Conservation (phyloP, 2,329 filamentous ascomycete species). For the Beauveria australis region DNA sequence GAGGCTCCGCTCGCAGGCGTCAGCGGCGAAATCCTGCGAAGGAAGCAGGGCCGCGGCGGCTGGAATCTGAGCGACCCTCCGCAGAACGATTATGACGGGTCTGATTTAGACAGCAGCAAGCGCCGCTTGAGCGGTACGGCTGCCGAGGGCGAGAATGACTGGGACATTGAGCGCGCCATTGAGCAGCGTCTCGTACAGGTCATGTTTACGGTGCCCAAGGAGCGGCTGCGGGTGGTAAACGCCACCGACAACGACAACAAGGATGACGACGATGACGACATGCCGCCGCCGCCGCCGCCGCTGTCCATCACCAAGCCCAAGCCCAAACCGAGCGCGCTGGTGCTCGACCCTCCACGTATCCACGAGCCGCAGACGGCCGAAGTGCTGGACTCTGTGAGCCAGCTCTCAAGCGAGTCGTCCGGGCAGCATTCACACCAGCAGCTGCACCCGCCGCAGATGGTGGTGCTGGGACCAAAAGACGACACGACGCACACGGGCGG, state of each 20-base stretch:
- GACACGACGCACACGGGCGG: background rate
- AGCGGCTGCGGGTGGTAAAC: constrained; percentile 84
- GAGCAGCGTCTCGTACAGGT: constrained; percentile 67
- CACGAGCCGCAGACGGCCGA: constrained; percentile 26
- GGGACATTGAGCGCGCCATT: constrained; percentile 68
- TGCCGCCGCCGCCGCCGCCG: background rate
- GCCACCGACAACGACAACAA: constrained; percentile 41
- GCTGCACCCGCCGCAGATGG: background rate
- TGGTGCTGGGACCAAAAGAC: background rate
- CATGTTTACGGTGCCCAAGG: constrained; percentile 90
- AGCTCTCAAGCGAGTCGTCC: constrained; percentile 9
- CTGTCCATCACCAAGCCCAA: background rate
- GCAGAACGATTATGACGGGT: background rate
- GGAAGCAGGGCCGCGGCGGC: constrained; percentile 47
- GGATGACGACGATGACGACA: constrained; percentile 19
- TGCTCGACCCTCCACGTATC: constrained; percentile 1
- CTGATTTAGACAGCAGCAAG: constrained; percentile 9
- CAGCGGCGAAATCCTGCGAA: constrained; percentile 40
- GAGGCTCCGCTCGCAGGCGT: constrained; percentile 34
- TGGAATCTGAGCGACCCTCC: constrained; percentile 36
- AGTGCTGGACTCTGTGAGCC: constrained; percentile 31
- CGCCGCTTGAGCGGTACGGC: constrained; percentile 19
- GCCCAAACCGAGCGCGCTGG: background rate
- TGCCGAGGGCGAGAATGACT: constrained; percentile 52
- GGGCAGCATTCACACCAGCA: background rate